Percentiles rank a stretch among this genome's conserved stretches.
Evolutionary conservation across 2,329 filamentous ascomycete genomes (phyloP).

Genomic region (Metarhizium brunneum): DNA sequence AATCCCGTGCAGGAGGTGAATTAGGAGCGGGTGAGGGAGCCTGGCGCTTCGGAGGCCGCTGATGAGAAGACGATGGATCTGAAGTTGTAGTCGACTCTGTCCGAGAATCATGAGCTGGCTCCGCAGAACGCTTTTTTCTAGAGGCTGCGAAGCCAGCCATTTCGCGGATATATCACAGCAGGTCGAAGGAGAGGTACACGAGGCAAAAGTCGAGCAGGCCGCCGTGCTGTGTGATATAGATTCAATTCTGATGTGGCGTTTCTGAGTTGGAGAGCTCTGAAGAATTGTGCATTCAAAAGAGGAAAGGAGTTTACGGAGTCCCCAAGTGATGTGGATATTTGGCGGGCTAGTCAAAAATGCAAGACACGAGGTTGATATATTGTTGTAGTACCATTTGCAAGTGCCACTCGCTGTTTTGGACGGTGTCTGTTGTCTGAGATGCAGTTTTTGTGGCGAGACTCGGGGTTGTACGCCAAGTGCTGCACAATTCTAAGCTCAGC

Average conservation of each 20-base stretch:
- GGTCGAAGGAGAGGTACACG: not conserved
- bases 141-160: slow-evolving; percentile 4
- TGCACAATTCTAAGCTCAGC: not conserved
- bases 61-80: not conserved
- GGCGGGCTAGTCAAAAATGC: not conserved
- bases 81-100: not conserved
- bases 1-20: not conserved
- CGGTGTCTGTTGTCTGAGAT: not conserved
- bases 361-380: not conserved
- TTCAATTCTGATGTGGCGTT: not conserved
- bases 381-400: not conserved
- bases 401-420: not conserved
- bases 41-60: not conserved
- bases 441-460: not conserved
- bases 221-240: not conserved
- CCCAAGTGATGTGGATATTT: not conserved
- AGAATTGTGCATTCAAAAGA: not conserved
- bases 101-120: not conserved
- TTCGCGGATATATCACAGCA: not conserved
- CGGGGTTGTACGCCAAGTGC: not conserved
- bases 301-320: not conserved
- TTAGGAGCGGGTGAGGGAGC: not conserved
- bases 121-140: slow-evolving; percentile 3
- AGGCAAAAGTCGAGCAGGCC: not conserved
- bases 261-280: not conserved